A percentile compares a stretch with the other conserved stretches of the same genome.
phyloP scores from a whole-genome alignment of 2,329 filamentous ascomycete genomes.

The Mycosphaerella sp. region DNA sequence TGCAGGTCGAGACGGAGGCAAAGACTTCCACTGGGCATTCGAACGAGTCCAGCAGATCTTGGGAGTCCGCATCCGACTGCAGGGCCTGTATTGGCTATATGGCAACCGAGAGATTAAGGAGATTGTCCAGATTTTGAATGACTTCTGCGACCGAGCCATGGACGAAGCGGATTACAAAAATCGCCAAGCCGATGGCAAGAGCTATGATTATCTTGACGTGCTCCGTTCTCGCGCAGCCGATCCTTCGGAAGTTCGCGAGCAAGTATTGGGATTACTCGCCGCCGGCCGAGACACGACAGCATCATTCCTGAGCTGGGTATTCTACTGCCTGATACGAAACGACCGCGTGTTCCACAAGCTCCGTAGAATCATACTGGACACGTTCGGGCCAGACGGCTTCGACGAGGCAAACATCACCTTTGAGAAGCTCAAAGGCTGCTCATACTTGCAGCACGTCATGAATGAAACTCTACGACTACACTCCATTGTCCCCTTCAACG shows the following conservation, averaged over 20 bases:
- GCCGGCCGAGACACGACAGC: slow-evolving; percentile 48
- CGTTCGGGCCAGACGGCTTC: slow-evolving; percentile 35
- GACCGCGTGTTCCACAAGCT: slow-evolving; percentile 44
- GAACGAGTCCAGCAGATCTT: slow-evolving; percentile 5
- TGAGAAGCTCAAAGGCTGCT: slow-evolving; percentile 60
- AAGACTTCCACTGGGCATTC: slow-evolving; percentile 13
- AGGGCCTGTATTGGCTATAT: slow-evolving; percentile 36
- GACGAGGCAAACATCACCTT: slow-evolving; percentile 42
- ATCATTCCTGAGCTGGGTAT: slow-evolving; percentile 39
- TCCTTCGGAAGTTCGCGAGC: slow-evolving; percentile 38
- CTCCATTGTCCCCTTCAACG: slow-evolving; percentile 55
- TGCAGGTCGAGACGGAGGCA: slow-evolving; percentile 1
- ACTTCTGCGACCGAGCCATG: slow-evolving; percentile 13
- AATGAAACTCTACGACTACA: slow-evolving; percentile 10
- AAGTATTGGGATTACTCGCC: slow-evolving; percentile 44
- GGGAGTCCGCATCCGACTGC: slow-evolving; percentile 15
- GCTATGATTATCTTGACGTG: slow-evolving; percentile 29
- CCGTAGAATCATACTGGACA: slow-evolving; percentile 43
- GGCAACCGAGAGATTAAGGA: slow-evolving; percentile 8
- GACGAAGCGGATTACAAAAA: slow-evolving; percentile 3
- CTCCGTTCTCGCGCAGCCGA: slow-evolving; percentile 45
- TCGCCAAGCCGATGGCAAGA: background rate
- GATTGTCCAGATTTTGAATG: slow-evolving; percentile 5
- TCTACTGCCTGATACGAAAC: slow-evolving; percentile 44
- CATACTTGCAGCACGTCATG: slow-evolving; percentile 7